Percentiles rank a stretch among this genome's conserved stretches.
phyloP scores from a whole-genome alignment of 441 rosid genomes.

The Breynia disticha region DNA sequence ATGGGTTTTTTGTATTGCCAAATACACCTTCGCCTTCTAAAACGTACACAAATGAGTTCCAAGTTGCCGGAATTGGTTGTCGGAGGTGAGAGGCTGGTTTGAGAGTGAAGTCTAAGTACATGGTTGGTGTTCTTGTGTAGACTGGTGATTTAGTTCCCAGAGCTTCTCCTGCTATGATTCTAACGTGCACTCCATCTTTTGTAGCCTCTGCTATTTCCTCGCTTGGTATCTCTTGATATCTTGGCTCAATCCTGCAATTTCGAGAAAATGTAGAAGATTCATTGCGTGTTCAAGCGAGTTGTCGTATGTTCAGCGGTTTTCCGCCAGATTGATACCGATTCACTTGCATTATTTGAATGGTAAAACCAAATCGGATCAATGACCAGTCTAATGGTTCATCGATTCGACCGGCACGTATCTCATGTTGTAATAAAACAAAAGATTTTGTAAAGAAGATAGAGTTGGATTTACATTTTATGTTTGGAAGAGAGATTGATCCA shows the following conservation, averaged over 20 bases:
- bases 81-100: slow-evolving; percentile 49
- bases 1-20: slow-evolving; percentile 26
- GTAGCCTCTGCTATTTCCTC: slow-evolving; percentile 54
- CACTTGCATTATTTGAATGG: too few species aligned
- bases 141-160: slow-evolving; percentile 57
- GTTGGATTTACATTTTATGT: slow-evolving; percentile 55
- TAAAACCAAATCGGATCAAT: too few species aligned
- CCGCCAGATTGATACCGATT: too few species aligned
- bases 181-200: slow-evolving; percentile 54
- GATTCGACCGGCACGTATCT: too few species aligned
- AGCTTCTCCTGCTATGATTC: slow-evolving; percentile 81
- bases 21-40: slow-evolving; percentile 68
- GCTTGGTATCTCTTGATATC: slow-evolving; percentile 66
- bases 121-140: slow-evolving; percentile 76
- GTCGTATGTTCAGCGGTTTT: too few species aligned
- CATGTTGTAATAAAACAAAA: too few species aligned
- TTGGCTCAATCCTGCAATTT: slow-evolving; percentile 58
- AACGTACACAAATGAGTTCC: slow-evolving; percentile 75
- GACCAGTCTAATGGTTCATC: too few species aligned
- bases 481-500: slow-evolving; percentile 88
- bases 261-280: background rate
- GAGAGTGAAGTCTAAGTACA: slow-evolving; percentile 76
- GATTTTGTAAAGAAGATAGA: too few species aligned
- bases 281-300: too few species aligned
- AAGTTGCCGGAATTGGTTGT: slow-evolving; percentile 47